Percentiles rank a stretch among this genome's conserved stretches.
Conservation (phyloP, 2,329 filamentous ascomycete species). For the Claviceps cyperi region DNA sequence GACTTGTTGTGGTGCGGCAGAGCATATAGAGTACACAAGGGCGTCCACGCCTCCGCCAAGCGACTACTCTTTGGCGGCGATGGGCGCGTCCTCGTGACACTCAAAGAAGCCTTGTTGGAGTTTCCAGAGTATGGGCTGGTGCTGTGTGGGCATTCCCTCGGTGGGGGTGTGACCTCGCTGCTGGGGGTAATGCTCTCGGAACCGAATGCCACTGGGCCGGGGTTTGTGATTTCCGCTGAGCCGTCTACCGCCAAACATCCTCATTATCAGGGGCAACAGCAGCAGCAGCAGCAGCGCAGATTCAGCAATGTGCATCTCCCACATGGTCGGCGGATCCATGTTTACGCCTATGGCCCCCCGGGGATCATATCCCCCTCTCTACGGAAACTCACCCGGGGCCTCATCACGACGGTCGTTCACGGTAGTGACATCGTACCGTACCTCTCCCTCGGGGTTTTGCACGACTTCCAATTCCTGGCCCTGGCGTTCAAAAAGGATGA, state of each 20-base stretch:
- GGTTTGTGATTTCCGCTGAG: constrained; percentile 46
- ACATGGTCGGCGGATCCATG: constrained; percentile 55
- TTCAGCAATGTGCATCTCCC: constrained; percentile 39
- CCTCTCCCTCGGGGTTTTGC: constrained; percentile 57
- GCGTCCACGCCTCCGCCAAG: constrained; percentile 56
- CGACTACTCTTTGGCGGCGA: constrained; percentile 54
- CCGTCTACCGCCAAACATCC: constrained; percentile 16
- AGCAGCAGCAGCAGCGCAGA: background rate
- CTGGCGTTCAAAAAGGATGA: constrained; percentile 61
- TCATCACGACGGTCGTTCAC: constrained; percentile 63
- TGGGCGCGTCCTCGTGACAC: constrained; percentile 49
- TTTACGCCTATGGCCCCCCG: constrained; percentile 65
- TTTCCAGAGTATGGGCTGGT: constrained; percentile 57
- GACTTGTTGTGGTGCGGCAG: constrained; percentile 48
- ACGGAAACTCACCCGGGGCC: constrained; percentile 53
- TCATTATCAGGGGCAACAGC: background rate
- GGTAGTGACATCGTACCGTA: constrained; percentile 61
- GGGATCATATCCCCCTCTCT: constrained; percentile 58
- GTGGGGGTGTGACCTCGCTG: constrained; percentile 54
- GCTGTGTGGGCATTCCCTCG: constrained; percentile 54
- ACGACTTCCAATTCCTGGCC: constrained; percentile 60
- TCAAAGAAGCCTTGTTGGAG: constrained; percentile 50
- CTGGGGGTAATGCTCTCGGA: constrained; percentile 58
- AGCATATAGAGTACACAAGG: constrained; percentile 58
- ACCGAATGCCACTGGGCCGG: constrained; percentile 37